Evolutionary conservation across 495 filamentous ascomycete genomes (phyloP), one percentile per base, ranked within the genome.

Genomic region (Xylaria cubensis): DNA sequence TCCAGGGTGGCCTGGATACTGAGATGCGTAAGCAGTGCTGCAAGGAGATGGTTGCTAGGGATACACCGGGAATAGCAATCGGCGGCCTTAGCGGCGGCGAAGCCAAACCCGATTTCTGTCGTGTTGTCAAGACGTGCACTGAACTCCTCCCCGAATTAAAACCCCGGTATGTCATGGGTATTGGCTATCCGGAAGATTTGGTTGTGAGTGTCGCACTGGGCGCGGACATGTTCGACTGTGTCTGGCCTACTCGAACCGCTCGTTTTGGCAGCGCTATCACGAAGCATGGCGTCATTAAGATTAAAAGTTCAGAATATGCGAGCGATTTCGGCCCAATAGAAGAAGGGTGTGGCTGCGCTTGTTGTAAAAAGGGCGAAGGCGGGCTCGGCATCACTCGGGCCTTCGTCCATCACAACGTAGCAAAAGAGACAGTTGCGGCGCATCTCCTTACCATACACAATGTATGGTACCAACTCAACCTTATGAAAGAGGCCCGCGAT

Each of bases 161-260:
- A 79, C 96, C 96, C 4, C 87, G 96, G 80, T 98, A 99, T 82
- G 96, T 98, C 46, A 98, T 99, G 97, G 96, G 96, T 19, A 94
- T 99, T 73, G 94, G 96, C 41, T 99, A 97, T 79, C 96, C 96
- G 1, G 96, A 98, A 79, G 96, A 99, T 80, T 85, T 99, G 66
- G 85, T 99, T 15, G 94, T 99, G 17, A 94, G 93, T 64, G 87
- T 97, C 15, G 96, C 96, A 13, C 87, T 99, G 6, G 96, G 96
- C 5, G 96, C 97, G 29, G 96, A 99, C 79, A 98, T 99, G 97
- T 99, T 99, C 80, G 96, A 99, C 83, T 99, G 97, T 77, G 96
- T 98, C 7, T 99, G 97, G 97, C 97, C 95, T 9, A 99, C 96
- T 32, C 87, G 96, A 51, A 98, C 96, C 32, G 96, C 97, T 82